Evolutionary conservation across 2,329 filamentous ascomycete species (phyloP).

Genomic region (Atkinsonella hypoxylon): DNA sequence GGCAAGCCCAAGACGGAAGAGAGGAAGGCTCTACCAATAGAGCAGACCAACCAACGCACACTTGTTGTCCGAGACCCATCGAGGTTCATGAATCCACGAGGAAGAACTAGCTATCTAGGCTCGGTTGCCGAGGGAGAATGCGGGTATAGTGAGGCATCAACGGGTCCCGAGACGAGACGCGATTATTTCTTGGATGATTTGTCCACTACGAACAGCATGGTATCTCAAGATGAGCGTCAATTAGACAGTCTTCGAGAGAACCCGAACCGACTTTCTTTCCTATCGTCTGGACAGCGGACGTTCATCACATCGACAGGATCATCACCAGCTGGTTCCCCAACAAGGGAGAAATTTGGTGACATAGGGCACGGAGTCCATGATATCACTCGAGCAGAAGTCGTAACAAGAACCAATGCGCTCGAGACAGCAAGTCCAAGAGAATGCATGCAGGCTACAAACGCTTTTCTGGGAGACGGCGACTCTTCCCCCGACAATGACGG

Average conservation of each 20-base stretch:
- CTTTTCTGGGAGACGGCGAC: slow-evolving; percentile 25
- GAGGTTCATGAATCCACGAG: slow-evolving; percentile 22
- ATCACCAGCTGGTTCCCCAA: slow-evolving; percentile 45
- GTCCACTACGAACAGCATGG: slow-evolving; percentile 44
- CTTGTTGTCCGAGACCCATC: slow-evolving; percentile 35
- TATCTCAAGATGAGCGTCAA: slow-evolving; percentile 46
- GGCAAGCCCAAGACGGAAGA: slow-evolving; percentile 37
- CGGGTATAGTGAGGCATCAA: slow-evolving; percentile 7
- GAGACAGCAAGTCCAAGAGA: slow-evolving; percentile 39
- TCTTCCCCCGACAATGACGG: neutral
- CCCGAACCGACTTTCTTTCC: slow-evolving; percentile 43
- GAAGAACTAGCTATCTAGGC: neutral
- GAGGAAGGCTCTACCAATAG: slow-evolving; percentile 19
- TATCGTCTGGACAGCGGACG: slow-evolving; percentile 50
- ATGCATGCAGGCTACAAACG: slow-evolving; percentile 36
- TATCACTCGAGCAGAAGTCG: slow-evolving; percentile 22
- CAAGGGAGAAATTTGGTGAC: slow-evolving; percentile 26
- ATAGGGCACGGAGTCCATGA: slow-evolving; percentile 22
- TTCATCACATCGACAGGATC: slow-evolving; percentile 46
- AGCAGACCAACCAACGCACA: slow-evolving; percentile 32
- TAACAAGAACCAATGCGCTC: slow-evolving; percentile 38
- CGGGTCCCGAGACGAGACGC: slow-evolving; percentile 16
- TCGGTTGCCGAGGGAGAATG: neutral
- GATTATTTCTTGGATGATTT: slow-evolving; percentile 38
- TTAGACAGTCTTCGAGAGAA: slow-evolving; percentile 46